Percentiles rank a stretch among this genome's conserved stretches.
These are phyloP conservation scores for Starmerella khaoyaiensis DNA, from an alignment of 805 yeast genomes.

Conservation along the genomic window DNA sequence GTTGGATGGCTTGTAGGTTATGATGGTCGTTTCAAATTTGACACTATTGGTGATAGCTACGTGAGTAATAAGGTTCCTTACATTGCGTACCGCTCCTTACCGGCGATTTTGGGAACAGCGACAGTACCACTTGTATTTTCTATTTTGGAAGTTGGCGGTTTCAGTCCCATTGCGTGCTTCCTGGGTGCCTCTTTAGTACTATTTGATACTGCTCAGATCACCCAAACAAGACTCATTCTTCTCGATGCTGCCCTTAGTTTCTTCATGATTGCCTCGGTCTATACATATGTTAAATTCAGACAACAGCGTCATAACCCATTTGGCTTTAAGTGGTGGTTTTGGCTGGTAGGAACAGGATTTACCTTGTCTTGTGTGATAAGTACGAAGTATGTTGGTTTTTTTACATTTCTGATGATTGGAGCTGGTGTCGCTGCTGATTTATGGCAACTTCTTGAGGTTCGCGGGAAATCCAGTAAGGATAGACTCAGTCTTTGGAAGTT, in stretches of 20 bases:
- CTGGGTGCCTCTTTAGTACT: constrained; percentile 52
- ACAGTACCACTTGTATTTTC: constrained; percentile 80
- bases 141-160: constrained; percentile 66
- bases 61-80: constrained; percentile 70
- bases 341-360: constrained; percentile 76
- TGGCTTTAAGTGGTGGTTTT: constrained; percentile 80
- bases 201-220: constrained; percentile 70
- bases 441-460: constrained; percentile 41
- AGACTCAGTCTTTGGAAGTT: constrained; percentile 24
- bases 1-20: constrained; percentile 79
- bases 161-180: constrained; percentile 60
- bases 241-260: constrained; percentile 84
- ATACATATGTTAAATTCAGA: constrained; percentile 60
- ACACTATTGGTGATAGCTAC: constrained; percentile 55
- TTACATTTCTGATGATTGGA: constrained; percentile 79
- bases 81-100: constrained; percentile 68
- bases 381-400: constrained; percentile 93
- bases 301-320: constrained; percentile 50
- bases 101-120: constrained; percentile 69
- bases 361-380: constrained; percentile 82
- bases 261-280: constrained; percentile 75
- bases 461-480: constrained; percentile 46
- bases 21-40: constrained; percentile 81
- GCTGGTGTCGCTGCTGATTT: constrained; percentile 76
- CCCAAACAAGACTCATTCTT: constrained; percentile 77